These are phyloP conservation scores for Puccinellia tenuiflora DNA, from an alignment of 176 grass and related monocot species.

Conservation along the genomic window DNA sequence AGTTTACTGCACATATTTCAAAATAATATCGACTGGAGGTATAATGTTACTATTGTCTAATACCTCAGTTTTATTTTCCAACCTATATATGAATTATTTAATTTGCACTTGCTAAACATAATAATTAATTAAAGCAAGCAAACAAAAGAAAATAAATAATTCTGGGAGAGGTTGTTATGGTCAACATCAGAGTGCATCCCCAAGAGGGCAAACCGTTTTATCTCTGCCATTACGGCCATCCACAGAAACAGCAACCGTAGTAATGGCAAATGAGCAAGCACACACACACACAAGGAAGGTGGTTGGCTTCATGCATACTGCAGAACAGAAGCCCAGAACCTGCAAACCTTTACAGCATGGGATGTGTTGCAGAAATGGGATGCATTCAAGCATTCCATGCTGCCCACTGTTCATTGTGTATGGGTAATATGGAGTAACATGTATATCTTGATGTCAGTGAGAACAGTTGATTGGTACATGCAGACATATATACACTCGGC, in stretches of 20 bases:
- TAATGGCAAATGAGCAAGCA: slow-evolving; percentile 31
- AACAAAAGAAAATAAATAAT: background rate
- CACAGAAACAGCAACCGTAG: slow-evolving; percentile 34
- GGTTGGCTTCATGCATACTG: slow-evolving; percentile 31
- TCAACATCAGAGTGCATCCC: slow-evolving; percentile 28
- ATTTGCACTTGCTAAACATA: background rate
- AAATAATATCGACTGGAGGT: background rate
- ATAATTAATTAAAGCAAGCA: background rate
- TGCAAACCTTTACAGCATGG: slow-evolving; percentile 31
- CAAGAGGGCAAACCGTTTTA: slow-evolving; percentile 40
- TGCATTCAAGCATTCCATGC: slow-evolving; percentile 41
- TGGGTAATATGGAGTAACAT: slow-evolving; percentile 33
- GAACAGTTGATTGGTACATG: slow-evolving; percentile 1
- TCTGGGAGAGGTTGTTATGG: slow-evolving; percentile 1
- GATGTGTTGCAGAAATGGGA: slow-evolving; percentile 32
- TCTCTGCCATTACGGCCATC: slow-evolving; percentile 26
- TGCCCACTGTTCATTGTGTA: slow-evolving; percentile 28
- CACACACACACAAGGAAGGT: slow-evolving; percentile 30
- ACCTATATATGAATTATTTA: background rate
- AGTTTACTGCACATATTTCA: background rate
- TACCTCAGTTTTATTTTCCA: background rate
- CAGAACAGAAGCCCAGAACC: slow-evolving; percentile 23
- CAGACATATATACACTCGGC: slow-evolving; percentile 1
- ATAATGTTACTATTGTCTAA: background rate
- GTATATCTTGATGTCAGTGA: slow-evolving; percentile 12